phyloP scores from a whole-genome alignment of 768 basidiomycete genomes.

The Hygrophorus pudorinus region DNA sequence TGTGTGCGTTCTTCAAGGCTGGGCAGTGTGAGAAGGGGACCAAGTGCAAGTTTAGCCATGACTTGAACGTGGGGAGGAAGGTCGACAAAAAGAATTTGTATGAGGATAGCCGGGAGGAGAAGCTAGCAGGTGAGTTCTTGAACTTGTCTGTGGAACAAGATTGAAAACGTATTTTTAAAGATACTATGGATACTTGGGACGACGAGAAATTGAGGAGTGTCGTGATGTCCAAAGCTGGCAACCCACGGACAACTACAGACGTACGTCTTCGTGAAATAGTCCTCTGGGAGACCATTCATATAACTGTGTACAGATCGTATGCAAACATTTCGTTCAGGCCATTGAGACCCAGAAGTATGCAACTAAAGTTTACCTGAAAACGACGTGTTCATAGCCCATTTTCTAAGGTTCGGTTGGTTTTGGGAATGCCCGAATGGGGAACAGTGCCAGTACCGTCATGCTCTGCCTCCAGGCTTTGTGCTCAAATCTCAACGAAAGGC shows the following conservation, averaged over 20 bases:
- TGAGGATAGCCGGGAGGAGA: conserved; percentile 77
- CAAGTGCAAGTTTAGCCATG: conserved; percentile 97
- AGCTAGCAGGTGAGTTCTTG: conserved; percentile 48
- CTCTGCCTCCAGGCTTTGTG: conserved; percentile 91
- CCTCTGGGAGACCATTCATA: neutral
- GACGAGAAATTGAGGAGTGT: conserved; percentile 88
- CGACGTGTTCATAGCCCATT: neutral
- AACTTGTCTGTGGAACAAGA: neutral
- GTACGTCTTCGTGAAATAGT: conserved; percentile 27
- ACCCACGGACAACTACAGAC: conserved; percentile 87
- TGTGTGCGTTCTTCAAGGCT: conserved; percentile 89
- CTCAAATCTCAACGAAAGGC: conserved; percentile 92
- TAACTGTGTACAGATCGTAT: conserved; percentile 64
- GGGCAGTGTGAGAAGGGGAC: conserved; percentile 89
- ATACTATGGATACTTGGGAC: conserved; percentile 98
- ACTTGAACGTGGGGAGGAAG: conserved; percentile 80
- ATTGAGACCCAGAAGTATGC: conserved; percentile 79
- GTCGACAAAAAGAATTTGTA: conserved; percentile 95
- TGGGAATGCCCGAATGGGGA: conserved; percentile 92
- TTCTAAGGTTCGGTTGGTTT: conserved; percentile 78
- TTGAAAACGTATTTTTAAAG: conserved; percentile 27
- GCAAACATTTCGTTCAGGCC: conserved; percentile 94
- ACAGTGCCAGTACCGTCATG: conserved; percentile 88
- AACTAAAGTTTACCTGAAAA: neutral
- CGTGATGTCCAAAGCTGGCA: conserved; percentile 79